phyloP scores from a whole-genome alignment of 164 flowering plant species.

The Saururus chinensis region DNA sequence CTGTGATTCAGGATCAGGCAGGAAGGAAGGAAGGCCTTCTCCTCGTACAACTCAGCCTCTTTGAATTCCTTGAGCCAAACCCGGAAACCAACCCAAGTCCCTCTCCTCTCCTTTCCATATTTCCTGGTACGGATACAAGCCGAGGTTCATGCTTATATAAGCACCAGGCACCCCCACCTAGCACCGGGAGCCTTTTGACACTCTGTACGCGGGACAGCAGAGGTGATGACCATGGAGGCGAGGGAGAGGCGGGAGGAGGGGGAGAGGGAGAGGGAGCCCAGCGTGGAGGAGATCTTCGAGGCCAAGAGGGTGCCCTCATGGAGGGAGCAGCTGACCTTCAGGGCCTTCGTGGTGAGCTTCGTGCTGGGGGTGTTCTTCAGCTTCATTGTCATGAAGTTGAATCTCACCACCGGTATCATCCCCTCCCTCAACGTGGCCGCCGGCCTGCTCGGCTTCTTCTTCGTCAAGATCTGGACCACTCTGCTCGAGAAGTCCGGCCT shows the following conservation, averaged over 20 bases:
- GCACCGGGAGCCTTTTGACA: no score
- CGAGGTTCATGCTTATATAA: no score
- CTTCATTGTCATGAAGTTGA: slow-evolving; percentile 53
- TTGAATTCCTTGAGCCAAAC: no score
- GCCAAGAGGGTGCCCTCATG: slow-evolving; percentile 31
- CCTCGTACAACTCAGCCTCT: no score
- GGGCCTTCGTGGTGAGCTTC: slow-evolving; percentile 34
- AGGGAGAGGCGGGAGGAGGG: background rate
- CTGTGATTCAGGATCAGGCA: no score
- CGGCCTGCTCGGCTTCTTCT: slow-evolving; percentile 51
- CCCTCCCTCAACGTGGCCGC: slow-evolving; percentile 70
- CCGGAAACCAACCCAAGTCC: no score
- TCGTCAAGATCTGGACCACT: slow-evolving; percentile 32
- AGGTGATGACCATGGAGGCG: background rate
- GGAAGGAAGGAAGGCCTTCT: no score
- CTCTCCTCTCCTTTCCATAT: no score
- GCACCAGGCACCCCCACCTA: no score
- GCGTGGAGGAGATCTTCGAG: slow-evolving; percentile 28
- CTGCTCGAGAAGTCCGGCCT: slow-evolving; percentile 22
- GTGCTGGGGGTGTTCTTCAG: slow-evolving; percentile 33
- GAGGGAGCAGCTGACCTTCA: slow-evolving; percentile 41
- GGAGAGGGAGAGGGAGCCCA: background rate
- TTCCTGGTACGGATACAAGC: no score
- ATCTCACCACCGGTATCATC: slow-evolving; percentile 57
- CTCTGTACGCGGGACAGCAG: no score